Evolutionary conservation across 208 protist species (phyloP).

Genomic region (Acanthamoeba castellanii): DNA sequence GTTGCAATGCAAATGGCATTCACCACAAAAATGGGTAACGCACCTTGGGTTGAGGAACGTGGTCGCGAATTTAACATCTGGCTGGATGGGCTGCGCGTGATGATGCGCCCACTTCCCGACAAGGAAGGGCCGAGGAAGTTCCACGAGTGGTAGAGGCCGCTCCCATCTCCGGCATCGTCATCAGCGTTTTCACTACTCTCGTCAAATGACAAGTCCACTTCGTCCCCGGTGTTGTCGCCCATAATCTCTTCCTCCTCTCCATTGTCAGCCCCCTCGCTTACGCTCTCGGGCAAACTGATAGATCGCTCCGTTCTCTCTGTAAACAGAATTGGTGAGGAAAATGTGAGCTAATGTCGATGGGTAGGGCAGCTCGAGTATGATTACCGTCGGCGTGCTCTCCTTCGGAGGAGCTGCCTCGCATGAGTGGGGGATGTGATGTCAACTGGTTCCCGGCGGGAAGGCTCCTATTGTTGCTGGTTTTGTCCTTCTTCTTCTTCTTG

Average conservation of each 20-base stretch:
- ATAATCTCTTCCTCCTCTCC: background rate
- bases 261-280: background rate
- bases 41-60: background rate
- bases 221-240: slow-evolving; percentile 37
- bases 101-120: background rate
- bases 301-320: slow-evolving; percentile 12
- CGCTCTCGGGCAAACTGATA: background rate
- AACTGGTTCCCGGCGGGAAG: background rate
- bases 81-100: background rate
- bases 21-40: background rate
- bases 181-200: background rate
- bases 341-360: background rate
- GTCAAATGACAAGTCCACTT: slow-evolving; percentile 20
- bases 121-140: background rate
- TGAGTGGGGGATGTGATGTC: background rate
- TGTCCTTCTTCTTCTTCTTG: background rate
- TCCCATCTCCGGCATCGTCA: background rate
- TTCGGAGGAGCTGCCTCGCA: background rate
- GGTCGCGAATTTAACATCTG: background rate
- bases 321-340: background rate
- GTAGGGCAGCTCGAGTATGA: background rate
- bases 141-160: slow-evolving; percentile 9
- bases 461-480: background rate
- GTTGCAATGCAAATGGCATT: background rate
- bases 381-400: background rate